phyloP scores from a whole-genome alignment of 192 early-diverging fungal genomes.

The Chytriomyces hyalinus region DNA sequence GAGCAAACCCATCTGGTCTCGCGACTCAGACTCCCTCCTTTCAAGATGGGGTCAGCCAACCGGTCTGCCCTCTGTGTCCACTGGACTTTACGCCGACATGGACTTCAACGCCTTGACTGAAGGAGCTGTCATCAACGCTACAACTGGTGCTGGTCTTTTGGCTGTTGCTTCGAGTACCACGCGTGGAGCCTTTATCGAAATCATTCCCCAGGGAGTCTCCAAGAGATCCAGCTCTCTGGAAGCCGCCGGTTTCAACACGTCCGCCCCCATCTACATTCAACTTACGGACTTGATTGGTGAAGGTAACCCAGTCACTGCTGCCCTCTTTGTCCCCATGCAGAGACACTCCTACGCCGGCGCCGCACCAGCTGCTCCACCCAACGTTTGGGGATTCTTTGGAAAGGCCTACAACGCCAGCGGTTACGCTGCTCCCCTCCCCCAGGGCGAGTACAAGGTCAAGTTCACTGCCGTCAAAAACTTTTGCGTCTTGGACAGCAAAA shows the following conservation, averaged over 20 bases:
- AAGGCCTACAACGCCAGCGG: no score
- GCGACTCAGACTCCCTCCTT: neutral
- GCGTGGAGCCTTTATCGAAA: no score
- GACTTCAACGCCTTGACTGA: no score
- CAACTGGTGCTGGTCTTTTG: no score
- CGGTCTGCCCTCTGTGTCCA: neutral
- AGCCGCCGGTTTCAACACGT: constrained; percentile 19
- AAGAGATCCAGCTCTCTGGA: neutral
- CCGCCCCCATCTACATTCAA: neutral
- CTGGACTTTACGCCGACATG: no score
- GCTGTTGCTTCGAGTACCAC: no score
- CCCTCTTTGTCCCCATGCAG: neutral
- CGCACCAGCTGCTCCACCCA: neutral
- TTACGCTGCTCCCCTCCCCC: neutral
- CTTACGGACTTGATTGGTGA: neutral
- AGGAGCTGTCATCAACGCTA: no score
- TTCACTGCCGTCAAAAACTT: constrained; percentile 3
- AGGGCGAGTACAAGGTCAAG: neutral
- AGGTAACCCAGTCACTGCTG: neutral
- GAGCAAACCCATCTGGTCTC: neutral
- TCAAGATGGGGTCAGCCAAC: neutral
- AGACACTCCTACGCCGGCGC: constrained; percentile 8
- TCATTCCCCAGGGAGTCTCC: neutral
- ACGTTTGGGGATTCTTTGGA: constrained; percentile 23
- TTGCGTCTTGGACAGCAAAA: neutral